Percentiles rank a stretch among this genome's conserved stretches.
Evolutionary conservation across 352 stramenopile genomes (phyloP).

Genomic region (Poterioochromonas sp.): DNA sequence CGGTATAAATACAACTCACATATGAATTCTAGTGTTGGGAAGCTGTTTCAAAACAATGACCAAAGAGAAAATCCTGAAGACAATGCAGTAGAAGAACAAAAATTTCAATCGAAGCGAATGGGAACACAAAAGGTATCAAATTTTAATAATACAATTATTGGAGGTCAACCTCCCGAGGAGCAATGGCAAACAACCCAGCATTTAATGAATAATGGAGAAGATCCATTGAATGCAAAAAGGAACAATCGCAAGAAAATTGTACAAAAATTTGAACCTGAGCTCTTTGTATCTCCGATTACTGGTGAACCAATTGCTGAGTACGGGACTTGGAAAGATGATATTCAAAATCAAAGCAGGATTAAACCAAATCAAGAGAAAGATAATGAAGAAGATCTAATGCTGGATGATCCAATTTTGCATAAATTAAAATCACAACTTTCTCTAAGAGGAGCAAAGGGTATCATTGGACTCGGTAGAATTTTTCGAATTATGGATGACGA

Average conservation of each 20-base stretch:
- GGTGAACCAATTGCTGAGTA: slow-evolving; percentile 10
- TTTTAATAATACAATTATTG: not conserved
- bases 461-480: slow-evolving; percentile 61
- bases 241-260: not conserved
- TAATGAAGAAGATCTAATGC: not conserved
- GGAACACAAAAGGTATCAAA: not conserved
- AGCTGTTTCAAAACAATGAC: not conserved
- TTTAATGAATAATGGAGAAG: not conserved
- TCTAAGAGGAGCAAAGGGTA: slow-evolving; percentile 56
- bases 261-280: not conserved
- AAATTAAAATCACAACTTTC: slow-evolving; percentile 45
- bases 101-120: not conserved
- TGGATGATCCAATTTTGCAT: slow-evolving; percentile 5
- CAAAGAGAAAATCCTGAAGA: not conserved
- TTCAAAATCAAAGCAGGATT: not conserved
- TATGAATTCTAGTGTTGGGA: slow-evolving; percentile 13
- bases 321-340: not conserved
- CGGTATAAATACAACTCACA: slow-evolving; percentile 1
- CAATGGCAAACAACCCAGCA: not conserved
- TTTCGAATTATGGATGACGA: slow-evolving; percentile 63
- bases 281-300: slow-evolving; percentile 23
- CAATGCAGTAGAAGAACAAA: no score
- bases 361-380: not conserved
- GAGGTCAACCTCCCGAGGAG: not conserved
- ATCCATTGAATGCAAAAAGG: not conserved